A percentile compares a stretch with the other conserved stretches of the same genome.
Evolutionary conservation across 2,329 filamentous ascomycete species (phyloP).

Genomic region (Phyllosticta capitalensis): DNA sequence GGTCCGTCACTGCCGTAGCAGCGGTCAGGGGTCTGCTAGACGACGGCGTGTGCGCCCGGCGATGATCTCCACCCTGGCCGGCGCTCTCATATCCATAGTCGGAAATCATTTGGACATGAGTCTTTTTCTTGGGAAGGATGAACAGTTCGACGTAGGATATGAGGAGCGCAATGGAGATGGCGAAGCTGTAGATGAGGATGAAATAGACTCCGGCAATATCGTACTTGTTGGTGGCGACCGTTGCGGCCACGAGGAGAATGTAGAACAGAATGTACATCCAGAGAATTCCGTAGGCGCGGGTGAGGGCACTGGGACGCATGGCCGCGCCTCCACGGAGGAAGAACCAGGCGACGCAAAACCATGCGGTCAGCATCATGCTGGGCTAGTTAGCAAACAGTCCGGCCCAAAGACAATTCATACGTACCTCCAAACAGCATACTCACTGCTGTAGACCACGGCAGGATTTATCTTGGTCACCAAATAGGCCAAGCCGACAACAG

Average conservation of each 20-base stretch:
- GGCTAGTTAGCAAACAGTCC: background rate
- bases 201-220: slow-evolving; percentile 70
- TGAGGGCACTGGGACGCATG: slow-evolving; percentile 74
- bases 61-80: slow-evolving; percentile 12
- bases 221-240: slow-evolving; percentile 66
- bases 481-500: slow-evolving; percentile 64
- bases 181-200: slow-evolving; percentile 68
- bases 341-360: slow-evolving; percentile 75
- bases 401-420: background rate
- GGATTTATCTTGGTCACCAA: slow-evolving; percentile 78
- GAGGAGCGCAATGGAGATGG: slow-evolving; percentile 62
- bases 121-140: slow-evolving; percentile 57
- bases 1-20: slow-evolving; percentile 25
- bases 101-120: slow-evolving; percentile 52
- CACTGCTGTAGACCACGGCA: slow-evolving; percentile 80
- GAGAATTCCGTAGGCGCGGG: slow-evolving; percentile 67
- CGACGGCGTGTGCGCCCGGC: slow-evolving; percentile 22
- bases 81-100: slow-evolving; percentile 19
- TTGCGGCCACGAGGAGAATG: slow-evolving; percentile 59
- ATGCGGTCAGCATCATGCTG: slow-evolving; percentile 72
- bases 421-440: slow-evolving; percentile 68
- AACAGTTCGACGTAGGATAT: slow-evolving; percentile 76
- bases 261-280: slow-evolving; percentile 78
- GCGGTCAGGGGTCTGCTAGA: slow-evolving; percentile 23
- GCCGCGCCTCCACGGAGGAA: slow-evolving; percentile 69